Evolutionary conservation across 129 eudicot genomes (phyloP).

Genomic region (Tagetes erecta): DNA sequence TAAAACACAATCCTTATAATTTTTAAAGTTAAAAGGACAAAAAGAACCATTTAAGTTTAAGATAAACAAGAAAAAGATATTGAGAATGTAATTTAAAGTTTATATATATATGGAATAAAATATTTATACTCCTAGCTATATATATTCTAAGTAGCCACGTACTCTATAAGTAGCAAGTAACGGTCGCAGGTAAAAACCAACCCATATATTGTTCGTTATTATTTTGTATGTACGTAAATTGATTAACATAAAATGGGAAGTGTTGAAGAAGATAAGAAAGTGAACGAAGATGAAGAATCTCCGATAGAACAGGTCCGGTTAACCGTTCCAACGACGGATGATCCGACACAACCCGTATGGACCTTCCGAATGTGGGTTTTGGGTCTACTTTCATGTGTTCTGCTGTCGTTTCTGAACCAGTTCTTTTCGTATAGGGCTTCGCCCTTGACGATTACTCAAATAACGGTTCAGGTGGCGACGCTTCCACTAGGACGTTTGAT

Average conservation of each 20-base stretch:
- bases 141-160: neutral
- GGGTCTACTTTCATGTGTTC: slow-evolving; percentile 56
- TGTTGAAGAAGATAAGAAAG: slow-evolving; percentile 25
- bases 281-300: slow-evolving; percentile 53
- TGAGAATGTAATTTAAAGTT: too few relatives aligned
- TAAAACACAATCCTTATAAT: too few relatives aligned
- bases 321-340: slow-evolving; percentile 71
- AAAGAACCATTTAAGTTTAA: too few relatives aligned
- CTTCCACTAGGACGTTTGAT: slow-evolving; percentile 72
- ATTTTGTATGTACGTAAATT: too few relatives aligned
- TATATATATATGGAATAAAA: too few relatives aligned
- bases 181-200: too few relatives aligned
- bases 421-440: slow-evolving; percentile 66
- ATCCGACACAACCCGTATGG: slow-evolving; percentile 73
- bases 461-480: slow-evolving; percentile 73
- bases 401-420: slow-evolving; percentile 67
- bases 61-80: too few relatives aligned
- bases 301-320: slow-evolving; percentile 75
- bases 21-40: too few relatives aligned
- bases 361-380: slow-evolving; percentile 89
- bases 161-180: neutral
- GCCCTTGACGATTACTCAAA: slow-evolving; percentile 54
- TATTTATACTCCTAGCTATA: too few relatives aligned
- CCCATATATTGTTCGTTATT: too few relatives aligned
- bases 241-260: slow-evolving; percentile 26